Conservation (phyloP, 106 monocot species). For the Allium cepa region DNA sequence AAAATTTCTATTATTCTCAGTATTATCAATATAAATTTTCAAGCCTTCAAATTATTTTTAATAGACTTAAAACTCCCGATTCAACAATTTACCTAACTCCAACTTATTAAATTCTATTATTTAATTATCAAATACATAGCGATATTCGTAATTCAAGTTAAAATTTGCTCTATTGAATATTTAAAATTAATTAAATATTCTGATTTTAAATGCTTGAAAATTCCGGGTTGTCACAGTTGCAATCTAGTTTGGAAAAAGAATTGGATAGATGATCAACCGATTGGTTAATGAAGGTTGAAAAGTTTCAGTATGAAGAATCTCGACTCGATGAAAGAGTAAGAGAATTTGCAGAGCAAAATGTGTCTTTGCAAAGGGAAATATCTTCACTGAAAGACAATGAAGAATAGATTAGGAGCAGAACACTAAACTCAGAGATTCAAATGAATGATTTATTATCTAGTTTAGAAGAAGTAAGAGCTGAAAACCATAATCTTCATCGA, state of each 20-base stretch:
- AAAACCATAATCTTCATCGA: constrained; percentile 43
- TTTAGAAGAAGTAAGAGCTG: constrained; percentile 34
- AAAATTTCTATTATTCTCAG: no score
- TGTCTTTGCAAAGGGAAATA: constrained; percentile 79
- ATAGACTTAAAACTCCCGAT: no score
- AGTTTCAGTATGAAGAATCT: constrained; percentile 71
- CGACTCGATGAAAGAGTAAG: constrained; percentile 75
- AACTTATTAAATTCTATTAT: no score
- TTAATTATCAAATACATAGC: no score
- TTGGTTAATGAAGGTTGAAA: constrained; percentile 74
- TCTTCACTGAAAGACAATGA: constrained; percentile 55
- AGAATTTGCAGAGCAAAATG: constrained; percentile 93
- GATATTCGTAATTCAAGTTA: no score
- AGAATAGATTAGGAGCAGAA: constrained; percentile 19
- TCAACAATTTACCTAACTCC: no score
- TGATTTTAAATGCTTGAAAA: no score
- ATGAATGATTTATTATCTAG: constrained; percentile 34
- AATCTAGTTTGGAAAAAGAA: constrained; percentile 69
- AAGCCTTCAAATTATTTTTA: no score
- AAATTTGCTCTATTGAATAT: no score
- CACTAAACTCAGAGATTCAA: constrained; percentile 42
- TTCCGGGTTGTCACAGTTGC: no score
- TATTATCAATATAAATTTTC: no score
- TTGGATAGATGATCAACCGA: constrained; percentile 71
- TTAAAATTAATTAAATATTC: no score